Evolutionary conservation across 2,329 filamentous ascomycete genomes (phyloP).

Genomic region (Bipolaris bicolor): DNA sequence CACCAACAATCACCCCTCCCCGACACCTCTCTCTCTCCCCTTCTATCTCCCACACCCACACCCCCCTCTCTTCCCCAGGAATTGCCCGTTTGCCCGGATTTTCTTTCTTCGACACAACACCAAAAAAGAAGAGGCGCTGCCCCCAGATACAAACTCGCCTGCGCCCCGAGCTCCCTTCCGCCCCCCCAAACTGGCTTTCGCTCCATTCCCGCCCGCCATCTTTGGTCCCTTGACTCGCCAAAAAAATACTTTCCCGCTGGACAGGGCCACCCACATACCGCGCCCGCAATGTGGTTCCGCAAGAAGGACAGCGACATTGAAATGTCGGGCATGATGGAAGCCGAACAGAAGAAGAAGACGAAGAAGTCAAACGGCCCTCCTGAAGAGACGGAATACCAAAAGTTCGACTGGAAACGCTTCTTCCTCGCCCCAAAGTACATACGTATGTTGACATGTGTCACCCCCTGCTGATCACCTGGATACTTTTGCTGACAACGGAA

Average conservation of each 20-base stretch:
- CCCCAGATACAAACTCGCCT: neutral
- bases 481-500: neutral
- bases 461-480: neutral
- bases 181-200: neutral
- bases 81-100: neutral
- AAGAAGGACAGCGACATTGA: conserved; percentile 40
- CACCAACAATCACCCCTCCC: neutral
- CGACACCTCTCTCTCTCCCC: neutral
- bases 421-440: conserved; percentile 45
- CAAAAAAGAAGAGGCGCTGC: neutral
- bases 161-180: neutral
- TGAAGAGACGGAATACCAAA: conserved; percentile 43
- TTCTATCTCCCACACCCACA: conserved; percentile 1
- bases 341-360: conserved; percentile 22
- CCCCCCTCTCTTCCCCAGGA: neutral
- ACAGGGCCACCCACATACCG: neutral
- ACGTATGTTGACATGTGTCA: conserved; percentile 29
- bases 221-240: conserved; percentile 10
- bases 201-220: neutral
- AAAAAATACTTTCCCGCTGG: neutral
- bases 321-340: conserved; percentile 33
- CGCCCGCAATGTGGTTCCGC: conserved; percentile 27
- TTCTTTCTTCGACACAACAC: neutral
- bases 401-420: conserved; percentile 44
- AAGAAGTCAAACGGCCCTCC: conserved; percentile 20